Conservation (phyloP, 208 protist genomes). For the Crithidia fasciculata region DNA sequence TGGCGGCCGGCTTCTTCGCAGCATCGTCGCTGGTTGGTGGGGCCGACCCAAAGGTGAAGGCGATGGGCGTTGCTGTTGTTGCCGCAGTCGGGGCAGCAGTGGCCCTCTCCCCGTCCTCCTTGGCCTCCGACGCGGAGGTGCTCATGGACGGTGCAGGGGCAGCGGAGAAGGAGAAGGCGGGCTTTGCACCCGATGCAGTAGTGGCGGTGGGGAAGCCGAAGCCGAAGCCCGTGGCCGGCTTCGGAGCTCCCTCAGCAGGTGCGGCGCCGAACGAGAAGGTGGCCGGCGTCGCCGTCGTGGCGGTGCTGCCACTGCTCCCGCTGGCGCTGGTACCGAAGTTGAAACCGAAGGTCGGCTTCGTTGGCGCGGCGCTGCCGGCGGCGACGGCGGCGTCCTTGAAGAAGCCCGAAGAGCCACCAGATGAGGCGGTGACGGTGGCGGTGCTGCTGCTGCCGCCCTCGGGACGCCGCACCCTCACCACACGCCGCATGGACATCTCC, state of each 20-base stretch:
- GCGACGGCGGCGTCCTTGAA: slow-evolving; percentile 48
- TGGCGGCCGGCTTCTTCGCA: not conserved
- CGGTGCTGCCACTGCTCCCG: not conserved
- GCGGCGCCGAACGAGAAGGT: slow-evolving; percentile 30
- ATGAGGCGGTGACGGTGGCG: slow-evolving; percentile 1
- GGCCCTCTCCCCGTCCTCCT: not conserved
- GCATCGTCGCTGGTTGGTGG: not conserved
- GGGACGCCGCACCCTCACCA: slow-evolving; percentile 56
- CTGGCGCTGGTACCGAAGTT: slow-evolving; percentile 10
- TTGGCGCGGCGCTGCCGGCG: slow-evolving; percentile 7
- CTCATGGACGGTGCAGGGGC: not conserved
- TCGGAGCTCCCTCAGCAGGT: not conserved
- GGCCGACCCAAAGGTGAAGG: slow-evolving; percentile 17
- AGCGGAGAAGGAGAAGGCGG: not conserved
- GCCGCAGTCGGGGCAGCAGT: not conserved
- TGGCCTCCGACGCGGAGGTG: slow-evolving; percentile 8
- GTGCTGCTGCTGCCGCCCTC: slow-evolving; percentile 1
- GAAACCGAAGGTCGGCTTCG: slow-evolving; percentile 35
- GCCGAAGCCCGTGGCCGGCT: slow-evolving; percentile 4
- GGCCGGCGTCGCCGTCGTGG: slow-evolving; percentile 1
- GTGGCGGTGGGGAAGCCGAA: slow-evolving; percentile 11
- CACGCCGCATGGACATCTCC: slow-evolving; percentile 71
- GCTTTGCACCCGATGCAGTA: not conserved
- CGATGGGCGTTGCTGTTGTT: not conserved
- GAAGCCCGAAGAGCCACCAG: slow-evolving; percentile 11